phyloP scores from a whole-genome alignment of 1,139 yeast species.

The Yamadazyma dendronema region DNA sequence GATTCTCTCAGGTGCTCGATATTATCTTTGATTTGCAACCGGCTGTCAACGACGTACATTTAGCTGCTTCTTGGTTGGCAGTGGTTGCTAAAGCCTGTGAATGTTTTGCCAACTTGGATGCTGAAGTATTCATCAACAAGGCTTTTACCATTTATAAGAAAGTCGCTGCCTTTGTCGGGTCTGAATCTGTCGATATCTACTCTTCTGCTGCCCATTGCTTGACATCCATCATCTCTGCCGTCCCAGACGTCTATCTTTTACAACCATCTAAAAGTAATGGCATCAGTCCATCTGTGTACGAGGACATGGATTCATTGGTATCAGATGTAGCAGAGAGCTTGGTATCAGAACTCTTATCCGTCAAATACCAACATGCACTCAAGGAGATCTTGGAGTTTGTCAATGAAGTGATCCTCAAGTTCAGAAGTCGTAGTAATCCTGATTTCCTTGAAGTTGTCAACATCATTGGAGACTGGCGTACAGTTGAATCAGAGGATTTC shows the following conservation, averaged over 20 bases:
- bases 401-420: slow-evolving; percentile 60
- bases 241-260: slow-evolving; percentile 59
- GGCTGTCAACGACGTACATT: slow-evolving; percentile 72
- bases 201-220: slow-evolving; percentile 84
- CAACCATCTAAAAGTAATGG: slow-evolving; percentile 44
- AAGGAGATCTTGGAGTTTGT: slow-evolving; percentile 71
- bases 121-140: slow-evolving; percentile 53
- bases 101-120: slow-evolving; percentile 61
- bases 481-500: slow-evolving; percentile 66
- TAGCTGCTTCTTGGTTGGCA: slow-evolving; percentile 94
- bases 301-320: slow-evolving; percentile 54
- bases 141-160: slow-evolving; percentile 57
- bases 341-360: slow-evolving; percentile 60
- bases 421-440: slow-evolving; percentile 70
- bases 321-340: slow-evolving; percentile 48
- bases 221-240: slow-evolving; percentile 65
- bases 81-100: slow-evolving; percentile 86
- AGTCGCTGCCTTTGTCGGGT: slow-evolving; percentile 59
- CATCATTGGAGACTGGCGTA: slow-evolving; percentile 83
- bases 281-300: slow-evolving; percentile 46
- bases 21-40: slow-evolving; percentile 81
- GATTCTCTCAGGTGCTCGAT: slow-evolving; percentile 62
- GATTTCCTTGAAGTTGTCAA: slow-evolving; percentile 65
- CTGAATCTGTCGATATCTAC: slow-evolving; percentile 67
- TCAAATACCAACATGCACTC: slow-evolving; percentile 76